Evolutionary conservation across 1,139 yeast species (phyloP).

Genomic region (Yamadazyma conglobata): DNA sequence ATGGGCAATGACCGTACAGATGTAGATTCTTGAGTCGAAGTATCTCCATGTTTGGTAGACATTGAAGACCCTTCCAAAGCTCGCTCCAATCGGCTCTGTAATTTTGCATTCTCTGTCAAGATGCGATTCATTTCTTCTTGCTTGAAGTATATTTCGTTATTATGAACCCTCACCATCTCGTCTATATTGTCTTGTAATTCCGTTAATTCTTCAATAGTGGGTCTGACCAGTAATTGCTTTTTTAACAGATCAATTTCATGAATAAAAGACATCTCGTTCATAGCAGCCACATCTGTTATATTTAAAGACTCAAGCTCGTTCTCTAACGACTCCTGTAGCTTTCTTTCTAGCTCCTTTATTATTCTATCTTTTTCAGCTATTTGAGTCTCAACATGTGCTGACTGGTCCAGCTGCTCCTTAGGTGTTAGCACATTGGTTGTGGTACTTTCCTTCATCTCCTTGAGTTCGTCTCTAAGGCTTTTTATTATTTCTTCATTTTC

Average conservation of each 20-base stretch:
- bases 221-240: conserved; percentile 27
- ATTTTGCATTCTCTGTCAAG: conserved; percentile 17
- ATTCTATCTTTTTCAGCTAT: conserved; percentile 9
- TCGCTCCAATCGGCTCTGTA: conserved; percentile 17
- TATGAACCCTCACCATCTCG: conserved; percentile 30
- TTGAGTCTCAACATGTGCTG: conserved; percentile 1
- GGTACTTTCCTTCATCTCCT: conserved; percentile 1
- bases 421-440: not conserved
- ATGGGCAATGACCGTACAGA: conserved; percentile 39
- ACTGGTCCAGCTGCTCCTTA: not conserved
- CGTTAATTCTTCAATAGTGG: conserved; percentile 29
- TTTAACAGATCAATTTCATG: conserved; percentile 20
- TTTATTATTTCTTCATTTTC: conserved; percentile 1
- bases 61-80: conserved; percentile 14
- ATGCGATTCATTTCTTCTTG: conserved; percentile 26
- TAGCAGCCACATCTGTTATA: conserved; percentile 15
- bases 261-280: conserved; percentile 11
- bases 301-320: conserved; percentile 15
- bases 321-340: conserved; percentile 14
- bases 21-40: conserved; percentile 11
- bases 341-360: conserved; percentile 14
- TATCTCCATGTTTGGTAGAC: conserved; percentile 12
- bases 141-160: conserved; percentile 27
- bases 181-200: conserved; percentile 31
- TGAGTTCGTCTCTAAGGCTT: conserved; percentile 3